Evolutionary conservation across 352 stramenopile genomes (phyloP).

Genomic region (Halophytophthora batemanensis): DNA sequence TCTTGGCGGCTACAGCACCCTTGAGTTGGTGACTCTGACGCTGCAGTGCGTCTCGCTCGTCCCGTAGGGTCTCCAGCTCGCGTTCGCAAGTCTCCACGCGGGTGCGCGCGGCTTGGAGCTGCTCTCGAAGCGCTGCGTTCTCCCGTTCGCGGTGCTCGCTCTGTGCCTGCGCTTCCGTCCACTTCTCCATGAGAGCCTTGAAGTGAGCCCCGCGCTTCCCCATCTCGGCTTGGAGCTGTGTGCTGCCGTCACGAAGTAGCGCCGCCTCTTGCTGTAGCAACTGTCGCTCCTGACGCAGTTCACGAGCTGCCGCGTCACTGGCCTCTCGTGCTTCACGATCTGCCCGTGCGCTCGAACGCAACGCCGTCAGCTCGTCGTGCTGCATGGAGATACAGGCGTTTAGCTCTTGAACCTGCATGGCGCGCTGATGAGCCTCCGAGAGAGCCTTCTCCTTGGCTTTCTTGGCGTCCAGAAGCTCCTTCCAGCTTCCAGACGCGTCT

Average conservation of each 20-base stretch:
- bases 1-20: conserved; percentile 64
- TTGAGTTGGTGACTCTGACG: conserved; percentile 72
- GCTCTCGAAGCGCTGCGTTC: conserved; percentile 47
- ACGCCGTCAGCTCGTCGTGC: conserved; percentile 59
- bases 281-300: conserved; percentile 44
- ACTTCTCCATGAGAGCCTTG: conserved; percentile 70
- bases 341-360: conserved; percentile 40
- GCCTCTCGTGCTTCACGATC: conserved; percentile 33
- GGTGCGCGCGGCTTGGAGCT: conserved; percentile 39
- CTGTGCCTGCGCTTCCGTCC: conserved; percentile 61
- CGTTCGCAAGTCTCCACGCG: conserved; percentile 31
- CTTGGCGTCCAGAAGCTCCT: conserved; percentile 56
- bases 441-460: conserved; percentile 53
- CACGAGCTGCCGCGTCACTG: conserved; percentile 42
- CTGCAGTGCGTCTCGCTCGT: conserved; percentile 66
- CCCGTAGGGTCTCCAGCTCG: conserved; percentile 40
- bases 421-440: conserved; percentile 47
- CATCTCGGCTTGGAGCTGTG: conserved; percentile 49
- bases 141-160: conserved; percentile 57
- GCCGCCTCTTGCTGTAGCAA: conserved; percentile 51
- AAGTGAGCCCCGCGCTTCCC: conserved; percentile 55
- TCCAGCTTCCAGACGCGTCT: conserved; percentile 40
- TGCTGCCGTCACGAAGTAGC: conserved; percentile 50
- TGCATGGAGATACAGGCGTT: conserved; percentile 78
- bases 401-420: conserved; percentile 65